phyloP scores from a whole-genome alignment of 2,329 filamentous ascomycete genomes.

The Penicillium digitatum region DNA sequence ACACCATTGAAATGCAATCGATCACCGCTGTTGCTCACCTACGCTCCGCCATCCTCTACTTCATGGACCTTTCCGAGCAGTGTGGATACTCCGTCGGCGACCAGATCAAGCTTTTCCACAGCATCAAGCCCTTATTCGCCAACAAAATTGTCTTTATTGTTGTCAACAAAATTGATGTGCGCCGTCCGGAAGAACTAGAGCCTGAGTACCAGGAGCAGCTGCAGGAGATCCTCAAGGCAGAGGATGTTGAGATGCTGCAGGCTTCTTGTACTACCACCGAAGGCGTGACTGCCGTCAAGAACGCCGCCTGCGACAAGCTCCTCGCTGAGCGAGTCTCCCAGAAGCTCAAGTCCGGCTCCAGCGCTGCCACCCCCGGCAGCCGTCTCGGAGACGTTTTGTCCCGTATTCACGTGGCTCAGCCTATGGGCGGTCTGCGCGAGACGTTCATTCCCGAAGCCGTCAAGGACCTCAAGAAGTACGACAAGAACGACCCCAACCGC shows the following conservation, averaged over 20 bases:
- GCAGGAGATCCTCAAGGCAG: constrained; percentile 73
- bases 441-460: constrained; percentile 83
- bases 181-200: constrained; percentile 80
- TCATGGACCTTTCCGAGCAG: constrained; percentile 96
- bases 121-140: constrained; percentile 92
- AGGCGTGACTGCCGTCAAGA: constrained; percentile 91
- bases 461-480: constrained; percentile 79
- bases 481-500: constrained; percentile 81
- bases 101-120: constrained; percentile 92
- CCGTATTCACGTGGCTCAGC: constrained; percentile 95
- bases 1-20: constrained; percentile 98
- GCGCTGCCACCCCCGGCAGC: constrained; percentile 67
- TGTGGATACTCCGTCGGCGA: constrained; percentile 90
- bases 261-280: constrained; percentile 93
- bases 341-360: constrained; percentile 87
- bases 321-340: constrained; percentile 90
- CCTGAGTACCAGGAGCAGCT: constrained; percentile 72
- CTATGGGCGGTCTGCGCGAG: constrained; percentile 76
- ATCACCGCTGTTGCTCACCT: constrained; percentile 98
- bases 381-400: constrained; percentile 86
- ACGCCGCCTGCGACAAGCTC: constrained; percentile 86
- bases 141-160: constrained; percentile 97
- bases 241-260: constrained; percentile 88
- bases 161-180: constrained; percentile 96
- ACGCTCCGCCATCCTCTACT: constrained; percentile 91